Base-by-base conservation (phyloP, 768 basidiomycete genomes). In the Leccinum uliginosum region DNA sequence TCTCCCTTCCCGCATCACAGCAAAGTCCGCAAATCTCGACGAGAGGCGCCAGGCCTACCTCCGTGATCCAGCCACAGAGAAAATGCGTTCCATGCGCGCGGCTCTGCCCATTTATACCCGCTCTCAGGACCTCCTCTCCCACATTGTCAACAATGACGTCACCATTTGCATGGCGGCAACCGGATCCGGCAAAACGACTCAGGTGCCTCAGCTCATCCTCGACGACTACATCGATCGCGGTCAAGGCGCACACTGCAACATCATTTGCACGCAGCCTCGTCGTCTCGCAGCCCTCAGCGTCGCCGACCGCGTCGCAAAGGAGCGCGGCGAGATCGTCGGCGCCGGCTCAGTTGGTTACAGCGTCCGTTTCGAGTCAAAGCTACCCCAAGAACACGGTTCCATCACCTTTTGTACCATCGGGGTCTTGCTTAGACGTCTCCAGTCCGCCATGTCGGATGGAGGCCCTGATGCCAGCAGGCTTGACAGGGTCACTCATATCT, bases 391-490 rank as follows among this genome's bases (percentile, higher is more conserved):
- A 14, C 80, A 93, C 70, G 95, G 94, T 3, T 87, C 84, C 34
- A 81, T 97, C 69, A 91, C 91, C 2, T 98, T 94, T 73, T 95
- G 91, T 74, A 98, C 95, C 6, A 92, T 90, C 19, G 95, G 94
- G 48, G 81, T 95, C 54, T 90, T 98, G 73, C 77, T 97, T 59
- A 91, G 88, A 66, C 79, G 87, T 56, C 81, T 97, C 71, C 95
- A 97, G 72, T 80, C 83, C 3, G 83, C 86, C 15, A 76, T 93
- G 55, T 71, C 83, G 45, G 77, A 76, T 50, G 74, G 74, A 21
- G 69, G 67, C 29, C 51, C 63, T 26, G 55, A 32, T 4, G 75
- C 73, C 34, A 59, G 74, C 32, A 67, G 58, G 66, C 74, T 96
- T 57, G 93, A 95, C 62, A 78, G 84, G 52, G 79, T 96, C 51